Conservation (phyloP, 352 stramenopile genomes). For the Phytophthora litchii region DNA sequence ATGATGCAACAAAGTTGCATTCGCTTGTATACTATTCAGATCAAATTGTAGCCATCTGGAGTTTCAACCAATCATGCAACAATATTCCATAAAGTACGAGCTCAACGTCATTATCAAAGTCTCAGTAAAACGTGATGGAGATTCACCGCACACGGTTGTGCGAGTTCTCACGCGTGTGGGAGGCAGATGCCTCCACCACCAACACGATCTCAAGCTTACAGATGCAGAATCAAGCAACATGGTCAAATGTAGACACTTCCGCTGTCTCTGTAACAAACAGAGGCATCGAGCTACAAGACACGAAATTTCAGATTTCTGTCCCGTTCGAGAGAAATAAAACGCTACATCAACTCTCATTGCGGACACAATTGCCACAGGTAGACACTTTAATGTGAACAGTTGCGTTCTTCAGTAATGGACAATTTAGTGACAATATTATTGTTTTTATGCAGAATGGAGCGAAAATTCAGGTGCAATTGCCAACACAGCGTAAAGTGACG, state of each 20-base stretch:
- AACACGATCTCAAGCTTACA: slow-evolving; percentile 26
- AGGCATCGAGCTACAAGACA: slow-evolving; percentile 18
- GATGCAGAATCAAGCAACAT: slow-evolving; percentile 15
- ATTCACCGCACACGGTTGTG: slow-evolving; percentile 46
- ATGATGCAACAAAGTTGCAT: no score
- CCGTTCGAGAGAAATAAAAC: slow-evolving; percentile 1
- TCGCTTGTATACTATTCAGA: no score
- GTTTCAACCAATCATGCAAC: no score
- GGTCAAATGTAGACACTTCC: slow-evolving; percentile 25
- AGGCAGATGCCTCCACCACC: slow-evolving; percentile 17
- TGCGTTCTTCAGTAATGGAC: background rate
- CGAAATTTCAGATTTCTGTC: slow-evolving; percentile 19
- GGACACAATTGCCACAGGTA: slow-evolving; percentile 33
- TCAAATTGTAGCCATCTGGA: no score
- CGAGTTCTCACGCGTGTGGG: slow-evolving; percentile 42
- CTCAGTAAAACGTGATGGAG: slow-evolving; percentile 11
- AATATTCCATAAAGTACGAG: background rate
- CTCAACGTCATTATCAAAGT: background rate
- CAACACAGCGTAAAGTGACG: slow-evolving; percentile 16
- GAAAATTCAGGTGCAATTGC: slow-evolving; percentile 33
- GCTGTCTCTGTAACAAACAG: slow-evolving; percentile 19
- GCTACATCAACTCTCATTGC: slow-evolving; percentile 30
- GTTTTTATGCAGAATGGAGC: slow-evolving; percentile 24
- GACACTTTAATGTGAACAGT: slow-evolving; percentile 9
- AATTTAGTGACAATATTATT: background rate